Evolutionary conservation across 2,329 filamentous ascomycete species (phyloP).

Genomic region (Bertia moriformis): DNA sequence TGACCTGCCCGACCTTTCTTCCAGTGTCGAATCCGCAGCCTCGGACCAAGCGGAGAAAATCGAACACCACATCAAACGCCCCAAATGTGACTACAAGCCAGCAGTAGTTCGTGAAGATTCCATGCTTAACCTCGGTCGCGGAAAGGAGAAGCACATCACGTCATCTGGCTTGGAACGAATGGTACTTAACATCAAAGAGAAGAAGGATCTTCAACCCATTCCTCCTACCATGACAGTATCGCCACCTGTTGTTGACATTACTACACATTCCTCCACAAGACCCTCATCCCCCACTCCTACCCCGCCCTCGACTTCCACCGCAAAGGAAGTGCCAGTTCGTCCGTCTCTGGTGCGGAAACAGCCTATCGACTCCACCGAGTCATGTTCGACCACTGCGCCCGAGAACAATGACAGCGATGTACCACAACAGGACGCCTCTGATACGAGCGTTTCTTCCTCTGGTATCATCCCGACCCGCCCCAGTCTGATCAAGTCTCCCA

Average conservation of each 20-base stretch:
- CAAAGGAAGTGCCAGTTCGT: background rate
- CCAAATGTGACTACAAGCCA: constrained; percentile 45
- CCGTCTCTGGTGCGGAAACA: background rate
- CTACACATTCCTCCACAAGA: background rate
- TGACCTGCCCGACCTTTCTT: constrained; percentile 59
- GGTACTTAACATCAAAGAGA: constrained; percentile 84
- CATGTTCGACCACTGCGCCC: background rate
- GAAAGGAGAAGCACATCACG: constrained; percentile 77
- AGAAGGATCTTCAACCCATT: constrained; percentile 46
- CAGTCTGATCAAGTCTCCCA: constrained; percentile 29
- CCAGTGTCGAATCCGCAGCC: constrained; percentile 60
- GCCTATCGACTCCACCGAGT: background rate
- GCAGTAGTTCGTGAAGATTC: constrained; percentile 56
- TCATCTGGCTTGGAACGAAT: constrained; percentile 86
- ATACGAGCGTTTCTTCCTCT: constrained; percentile 4
- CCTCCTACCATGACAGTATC: constrained; percentile 17
- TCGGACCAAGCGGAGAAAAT: constrained; percentile 55
- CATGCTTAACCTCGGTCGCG: constrained; percentile 53
- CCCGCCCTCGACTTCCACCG: background rate
- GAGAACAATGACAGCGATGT: background rate
- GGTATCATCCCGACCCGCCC: constrained; percentile 27
- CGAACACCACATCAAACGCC: constrained; percentile 32
- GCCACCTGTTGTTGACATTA: background rate
- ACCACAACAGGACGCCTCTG: background rate
- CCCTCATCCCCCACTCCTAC: background rate